These are phyloP conservation scores for Rhododendron henanense DNA, from an alignment of 148 eudicot genomes.

Conservation along the genomic window DNA sequence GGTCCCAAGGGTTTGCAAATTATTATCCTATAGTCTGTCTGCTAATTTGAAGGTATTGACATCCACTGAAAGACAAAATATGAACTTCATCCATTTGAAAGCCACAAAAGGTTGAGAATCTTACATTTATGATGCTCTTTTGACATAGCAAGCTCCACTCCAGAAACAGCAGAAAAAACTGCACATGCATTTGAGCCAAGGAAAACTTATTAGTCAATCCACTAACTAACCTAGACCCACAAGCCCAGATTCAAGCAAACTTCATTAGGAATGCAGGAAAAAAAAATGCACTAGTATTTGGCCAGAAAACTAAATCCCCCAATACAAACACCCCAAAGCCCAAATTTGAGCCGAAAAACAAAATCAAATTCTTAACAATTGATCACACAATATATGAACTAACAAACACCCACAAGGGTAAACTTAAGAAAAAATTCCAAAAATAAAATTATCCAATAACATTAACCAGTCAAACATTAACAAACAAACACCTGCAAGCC, in stretches of 20 bases:
- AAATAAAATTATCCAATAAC: not conserved
- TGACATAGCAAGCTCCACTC: constrained; percentile 74
- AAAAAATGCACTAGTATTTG: constrained; percentile 19
- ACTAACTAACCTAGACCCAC: not conserved
- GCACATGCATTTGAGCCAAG: constrained; percentile 22
- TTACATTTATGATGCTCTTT: constrained; percentile 93
- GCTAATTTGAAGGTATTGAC: not conserved
- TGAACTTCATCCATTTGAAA: not conserved
- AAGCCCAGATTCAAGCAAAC: not conserved
- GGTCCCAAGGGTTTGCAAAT: not conserved
- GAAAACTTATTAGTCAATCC: not conserved
- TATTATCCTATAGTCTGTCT: not conserved
- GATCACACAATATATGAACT: not conserved
- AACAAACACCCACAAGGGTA: not conserved
- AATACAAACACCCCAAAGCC: not conserved
- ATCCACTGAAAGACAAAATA: not conserved
- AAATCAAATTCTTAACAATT: not conserved
- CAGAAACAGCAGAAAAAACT: constrained; percentile 96
- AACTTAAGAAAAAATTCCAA: not conserved
- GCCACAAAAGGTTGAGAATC: constrained; percentile 19
- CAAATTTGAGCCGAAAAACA: not conserved
- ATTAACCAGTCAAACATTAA: not conserved
- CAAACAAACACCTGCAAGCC: not conserved
- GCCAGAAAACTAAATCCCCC: not conserved
- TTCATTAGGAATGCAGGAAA: not conserved